A percentile compares a stretch with the other conserved stretches of the same genome.
phyloP scores from a whole-genome alignment of 139 green algal species.

The Raphidocelis subcapitata region DNA sequence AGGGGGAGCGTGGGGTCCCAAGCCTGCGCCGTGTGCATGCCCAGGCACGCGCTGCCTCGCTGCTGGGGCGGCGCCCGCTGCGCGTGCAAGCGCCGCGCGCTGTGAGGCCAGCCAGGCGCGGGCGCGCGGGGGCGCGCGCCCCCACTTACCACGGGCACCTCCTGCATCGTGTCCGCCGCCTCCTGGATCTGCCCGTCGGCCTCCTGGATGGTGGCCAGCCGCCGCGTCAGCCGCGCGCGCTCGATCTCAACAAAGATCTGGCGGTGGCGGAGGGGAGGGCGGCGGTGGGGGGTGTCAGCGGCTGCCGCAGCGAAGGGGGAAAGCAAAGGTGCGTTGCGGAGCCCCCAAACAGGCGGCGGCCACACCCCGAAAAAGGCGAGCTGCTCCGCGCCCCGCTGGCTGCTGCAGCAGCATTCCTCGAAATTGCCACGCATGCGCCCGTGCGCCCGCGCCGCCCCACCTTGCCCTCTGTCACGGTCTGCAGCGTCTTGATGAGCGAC shows the following conservation, averaged over 20 bases:
- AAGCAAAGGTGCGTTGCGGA: not conserved
- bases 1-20: too few species aligned
- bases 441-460: too few species aligned
- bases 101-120: too few species aligned
- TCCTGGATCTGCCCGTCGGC: constrained; percentile 89
- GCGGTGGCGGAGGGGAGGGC: not conserved
- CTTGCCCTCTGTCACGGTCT: constrained; percentile 95
- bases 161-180: constrained; percentile 95
- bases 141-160: constrained; percentile 86
- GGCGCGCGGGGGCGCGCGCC: too few species aligned
- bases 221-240: constrained; percentile 85
- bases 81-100: too few species aligned
- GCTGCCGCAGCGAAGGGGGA: not conserved
- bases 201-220: constrained; percentile 89
- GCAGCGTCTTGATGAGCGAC: constrained; percentile 94
- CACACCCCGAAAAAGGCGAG: too few species aligned
- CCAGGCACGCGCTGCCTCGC: too few species aligned
- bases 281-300: not conserved
- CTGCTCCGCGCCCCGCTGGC: too few species aligned
- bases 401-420: too few species aligned
- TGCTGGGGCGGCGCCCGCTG: too few species aligned
- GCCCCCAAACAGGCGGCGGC: not conserved
- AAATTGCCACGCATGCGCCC: too few species aligned
- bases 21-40: too few species aligned
- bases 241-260: constrained; percentile 99